Evolutionary conservation across 2,329 filamentous ascomycete species (phyloP), one percentile per base, ranked within the genome.

Genomic region (Monosporascus sp.): DNA sequence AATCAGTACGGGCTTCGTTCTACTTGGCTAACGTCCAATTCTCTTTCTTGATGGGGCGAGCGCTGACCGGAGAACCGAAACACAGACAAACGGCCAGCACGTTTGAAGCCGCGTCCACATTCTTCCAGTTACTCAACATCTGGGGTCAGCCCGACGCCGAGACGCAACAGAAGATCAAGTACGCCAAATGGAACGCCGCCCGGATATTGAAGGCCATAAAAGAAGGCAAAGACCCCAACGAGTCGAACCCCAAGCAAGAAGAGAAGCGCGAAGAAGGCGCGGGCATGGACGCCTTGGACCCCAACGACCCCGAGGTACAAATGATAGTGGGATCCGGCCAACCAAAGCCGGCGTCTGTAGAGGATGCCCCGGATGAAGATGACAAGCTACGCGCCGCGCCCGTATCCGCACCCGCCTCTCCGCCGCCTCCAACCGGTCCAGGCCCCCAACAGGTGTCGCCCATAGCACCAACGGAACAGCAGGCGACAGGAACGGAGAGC

Each of bases 101-200:
- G 0, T 96, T 97, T 61, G 88, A 92, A 66, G 94, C 95, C 2
- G 90, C 94, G 0, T 87, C 90, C 0, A 96, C 91, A 0, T 97
- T 99, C 70, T 85, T 97, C 65, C 91, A 97, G 61, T 78, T 97
- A 5, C 81, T 90, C 52, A 86, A 86, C 58, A 88, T 96, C 64
- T 99, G 93, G 91, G 87, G 85, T 6, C 72, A 82, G 0, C 74
- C 86, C 11, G 89, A 96, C 37, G 73, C 81, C 1, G 91, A 97
- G 65, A 84, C 86, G 20, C 78, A 85, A 40, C 83, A 91, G 51
- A 97, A 96, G 77, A 91, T 93, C 72, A 97, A 95, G 70, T 99
- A 90, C 68, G 91, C 93, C 43, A 99, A 97, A 71, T 99, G 90
- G 80, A 95, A 97, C 69, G 92, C 93, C 2, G 76, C 93, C 37